Percentiles rank a stretch among this genome's conserved stretches.
These are phyloP conservation scores for Trichoderma sp. DNA, from an alignment of 2,329 filamentous ascomycete genomes.

Conservation along the genomic window DNA sequence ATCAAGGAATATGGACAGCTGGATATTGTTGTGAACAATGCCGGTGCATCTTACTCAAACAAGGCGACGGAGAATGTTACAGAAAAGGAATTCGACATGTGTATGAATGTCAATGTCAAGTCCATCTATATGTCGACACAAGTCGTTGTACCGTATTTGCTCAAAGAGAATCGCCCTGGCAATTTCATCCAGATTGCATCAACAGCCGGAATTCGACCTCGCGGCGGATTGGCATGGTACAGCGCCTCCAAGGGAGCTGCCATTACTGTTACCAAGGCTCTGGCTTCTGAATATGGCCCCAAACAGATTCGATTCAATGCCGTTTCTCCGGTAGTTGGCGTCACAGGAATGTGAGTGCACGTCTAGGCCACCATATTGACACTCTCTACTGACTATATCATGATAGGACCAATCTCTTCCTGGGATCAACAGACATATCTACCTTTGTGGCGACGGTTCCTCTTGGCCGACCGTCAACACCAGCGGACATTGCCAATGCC, in stretches of 20 bases:
- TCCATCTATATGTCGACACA: conserved; percentile 60
- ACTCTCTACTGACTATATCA: background rate
- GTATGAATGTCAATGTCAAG: conserved; percentile 68
- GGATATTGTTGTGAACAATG: conserved; percentile 61
- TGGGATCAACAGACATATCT: conserved; percentile 57
- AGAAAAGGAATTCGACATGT: conserved; percentile 62
- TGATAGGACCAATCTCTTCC: conserved; percentile 46
- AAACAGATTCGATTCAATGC: conserved; percentile 71
- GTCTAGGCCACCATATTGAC: background rate
- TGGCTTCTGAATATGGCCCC: conserved; percentile 71
- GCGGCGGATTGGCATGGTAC: conserved; percentile 66
- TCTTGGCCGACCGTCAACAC: conserved; percentile 52
- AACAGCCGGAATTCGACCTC: conserved; percentile 57
- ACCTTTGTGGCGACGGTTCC: conserved; percentile 53
- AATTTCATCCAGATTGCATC: conserved; percentile 65
- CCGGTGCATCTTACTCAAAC: conserved; percentile 56
- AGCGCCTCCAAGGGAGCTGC: conserved; percentile 67
- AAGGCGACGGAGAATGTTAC: conserved; percentile 63
- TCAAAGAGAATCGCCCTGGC: conserved; percentile 55
- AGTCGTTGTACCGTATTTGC: conserved; percentile 59
- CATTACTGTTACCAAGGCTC: conserved; percentile 53
- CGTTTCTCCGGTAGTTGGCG: conserved; percentile 66
- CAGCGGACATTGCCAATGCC: conserved; percentile 67
- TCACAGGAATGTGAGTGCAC: conserved; percentile 54
- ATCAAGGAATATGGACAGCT: conserved; percentile 48